phyloP scores from a whole-genome alignment of 148 eudicot species.

The Nepenthes mirabilis region DNA sequence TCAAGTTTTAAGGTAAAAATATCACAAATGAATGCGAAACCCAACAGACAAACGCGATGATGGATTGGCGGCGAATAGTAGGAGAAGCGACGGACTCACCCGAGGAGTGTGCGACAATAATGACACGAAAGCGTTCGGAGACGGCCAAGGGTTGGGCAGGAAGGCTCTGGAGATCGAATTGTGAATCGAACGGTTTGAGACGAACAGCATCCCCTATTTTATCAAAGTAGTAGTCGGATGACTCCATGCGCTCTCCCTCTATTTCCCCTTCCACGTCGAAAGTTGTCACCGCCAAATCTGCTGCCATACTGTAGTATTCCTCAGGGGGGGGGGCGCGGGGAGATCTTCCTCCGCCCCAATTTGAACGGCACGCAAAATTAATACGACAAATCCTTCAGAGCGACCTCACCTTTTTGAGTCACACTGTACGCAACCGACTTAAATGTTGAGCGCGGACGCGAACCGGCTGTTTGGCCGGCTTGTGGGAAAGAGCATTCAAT shows the following conservation, averaged over 20 bases:
- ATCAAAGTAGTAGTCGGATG: slow-evolving; percentile 47
- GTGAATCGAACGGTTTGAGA: slow-evolving; percentile 19
- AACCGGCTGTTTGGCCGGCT: too few species aligned
- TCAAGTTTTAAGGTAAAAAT: neutral
- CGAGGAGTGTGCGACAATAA: slow-evolving; percentile 49
- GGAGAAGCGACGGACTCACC: slow-evolving; percentile 15
- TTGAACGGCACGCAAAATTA: too few species aligned
- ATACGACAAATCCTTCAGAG: too few species aligned
- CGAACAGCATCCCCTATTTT: slow-evolving; percentile 51
- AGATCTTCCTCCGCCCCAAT: too few species aligned
- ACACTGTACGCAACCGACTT: too few species aligned
- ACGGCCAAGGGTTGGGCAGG: slow-evolving; percentile 51
- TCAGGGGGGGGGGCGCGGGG: too few species aligned
- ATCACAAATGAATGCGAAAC: neutral
- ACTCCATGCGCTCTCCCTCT: slow-evolving; percentile 44
- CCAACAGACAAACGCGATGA: neutral
- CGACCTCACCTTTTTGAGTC: too few species aligned
- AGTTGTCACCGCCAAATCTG: neutral
- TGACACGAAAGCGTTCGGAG: slow-evolving; percentile 36
- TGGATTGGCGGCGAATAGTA: neutral
- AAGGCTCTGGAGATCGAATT: slow-evolving; percentile 26
- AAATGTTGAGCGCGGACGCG: too few species aligned
- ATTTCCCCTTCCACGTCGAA: slow-evolving; percentile 30
- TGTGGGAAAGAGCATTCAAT: too few species aligned
- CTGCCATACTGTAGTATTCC: too few species aligned